Conservation (phyloP, 768 basidiomycete genomes). For the Leccinum variicolor region DNA sequence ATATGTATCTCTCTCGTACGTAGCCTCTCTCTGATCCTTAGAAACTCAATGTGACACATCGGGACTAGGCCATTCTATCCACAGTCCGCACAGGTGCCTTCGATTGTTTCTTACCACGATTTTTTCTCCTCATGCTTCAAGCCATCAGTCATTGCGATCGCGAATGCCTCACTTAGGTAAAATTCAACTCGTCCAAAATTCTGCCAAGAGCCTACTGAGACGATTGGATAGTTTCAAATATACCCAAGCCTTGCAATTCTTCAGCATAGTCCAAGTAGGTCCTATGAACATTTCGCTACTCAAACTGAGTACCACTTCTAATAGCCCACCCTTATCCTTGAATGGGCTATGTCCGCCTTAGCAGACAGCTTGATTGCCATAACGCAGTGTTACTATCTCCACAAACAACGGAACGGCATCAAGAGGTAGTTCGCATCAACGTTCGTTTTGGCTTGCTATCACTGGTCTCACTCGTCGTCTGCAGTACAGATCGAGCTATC, state of each 20-base stretch:
- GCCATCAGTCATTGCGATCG: not conserved
- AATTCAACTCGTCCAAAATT: not conserved
- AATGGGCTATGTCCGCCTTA: not conserved
- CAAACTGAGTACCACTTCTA: not conserved
- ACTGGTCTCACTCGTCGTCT: not conserved
- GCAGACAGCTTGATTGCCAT: not conserved
- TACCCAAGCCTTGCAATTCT: not conserved
- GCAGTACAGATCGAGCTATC: constrained; percentile 16
- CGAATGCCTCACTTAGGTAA: not conserved
- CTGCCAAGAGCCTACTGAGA: not conserved
- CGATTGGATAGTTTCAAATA: not conserved
- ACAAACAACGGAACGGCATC: not conserved
- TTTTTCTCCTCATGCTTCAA: not conserved
- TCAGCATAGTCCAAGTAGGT: not conserved
- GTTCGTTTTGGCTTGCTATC: not conserved
- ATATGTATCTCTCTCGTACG: constrained; percentile 14
- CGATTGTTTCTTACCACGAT: not conserved
- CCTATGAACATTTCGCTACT: not conserved
- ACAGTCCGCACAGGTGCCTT: constrained; percentile 9
- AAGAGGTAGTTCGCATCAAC: not conserved
- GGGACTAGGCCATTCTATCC: constrained; percentile 1
- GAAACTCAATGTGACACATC: not conserved
- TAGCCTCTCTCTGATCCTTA: not conserved
- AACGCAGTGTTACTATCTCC: not conserved
- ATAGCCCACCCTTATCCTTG: not conserved